A percentile compares a stretch with the other conserved stretches of the same genome.
Evolutionary conservation across 805 yeast genomes (phyloP).

Genomic region (Candida chilensis): DNA sequence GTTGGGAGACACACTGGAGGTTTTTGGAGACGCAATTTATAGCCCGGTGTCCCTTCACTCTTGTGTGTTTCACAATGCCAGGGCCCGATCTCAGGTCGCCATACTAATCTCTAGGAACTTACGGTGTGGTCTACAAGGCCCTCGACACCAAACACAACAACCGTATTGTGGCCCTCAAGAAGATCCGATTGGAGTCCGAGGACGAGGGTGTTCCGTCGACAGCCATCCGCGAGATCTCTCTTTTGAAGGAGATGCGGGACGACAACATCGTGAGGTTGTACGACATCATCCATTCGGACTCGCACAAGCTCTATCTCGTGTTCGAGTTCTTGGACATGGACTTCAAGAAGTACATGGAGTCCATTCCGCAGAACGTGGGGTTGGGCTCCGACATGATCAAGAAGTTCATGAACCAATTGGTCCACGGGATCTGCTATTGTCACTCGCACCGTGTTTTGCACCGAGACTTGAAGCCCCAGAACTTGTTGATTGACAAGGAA

Average conservation of each 20-base stretch:
- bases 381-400: conserved; percentile 87
- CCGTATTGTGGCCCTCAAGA: conserved; percentile 91
- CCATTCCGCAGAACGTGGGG: conserved; percentile 85
- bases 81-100: too few relatives aligned
- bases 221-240: conserved; percentile 92
- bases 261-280: conserved; percentile 86
- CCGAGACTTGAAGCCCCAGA: conserved; percentile 95
- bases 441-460: conserved; percentile 92
- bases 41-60: too few relatives aligned
- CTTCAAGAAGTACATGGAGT: conserved; percentile 93
- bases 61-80: too few relatives aligned
- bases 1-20: too few relatives aligned
- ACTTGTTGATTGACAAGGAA: conserved; percentile 87
- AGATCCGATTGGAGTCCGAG: conserved; percentile 91
- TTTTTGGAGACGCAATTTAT: too few relatives aligned
- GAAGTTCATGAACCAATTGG: conserved; percentile 84
- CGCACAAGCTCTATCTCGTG: conserved; percentile 85
- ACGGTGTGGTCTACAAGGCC: conserved; percentile 97
- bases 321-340: conserved; percentile 93
- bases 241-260: conserved; percentile 87
- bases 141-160: conserved; percentile 82
- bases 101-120: conserved; percentile 59
- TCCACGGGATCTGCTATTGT: conserved; percentile 87
- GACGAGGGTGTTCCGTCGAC: conserved; percentile 99
- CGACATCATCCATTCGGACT: conserved; percentile 92